These are phyloP conservation scores for Ramaria sp. DNA, from an alignment of 768 basidiomycete genomes.

Conservation along the genomic window DNA sequence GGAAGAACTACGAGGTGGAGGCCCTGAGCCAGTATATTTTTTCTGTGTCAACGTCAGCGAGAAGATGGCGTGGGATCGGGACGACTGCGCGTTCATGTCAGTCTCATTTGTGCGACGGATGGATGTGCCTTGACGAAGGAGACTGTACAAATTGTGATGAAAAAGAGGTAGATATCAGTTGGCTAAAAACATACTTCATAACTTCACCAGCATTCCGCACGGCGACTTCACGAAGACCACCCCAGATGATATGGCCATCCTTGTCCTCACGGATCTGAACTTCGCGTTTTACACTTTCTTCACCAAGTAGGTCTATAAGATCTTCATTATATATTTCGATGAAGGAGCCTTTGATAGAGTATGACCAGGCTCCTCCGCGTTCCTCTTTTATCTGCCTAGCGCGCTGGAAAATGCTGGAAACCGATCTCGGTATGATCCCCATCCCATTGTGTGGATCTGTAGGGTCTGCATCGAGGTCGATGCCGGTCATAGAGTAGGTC, in stretches of 20 bases:
- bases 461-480: slow-evolving; percentile 82
- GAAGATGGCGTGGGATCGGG: slow-evolving; percentile 98
- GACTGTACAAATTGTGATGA: slow-evolving; percentile 31
- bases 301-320: slow-evolving; percentile 79
- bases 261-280: slow-evolving; percentile 97
- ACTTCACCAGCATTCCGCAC: slow-evolving; percentile 83
- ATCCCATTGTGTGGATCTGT: slow-evolving; percentile 73
- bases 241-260: slow-evolving; percentile 94
- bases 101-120: slow-evolving; percentile 94
- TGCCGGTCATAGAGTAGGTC: slow-evolving; percentile 95
- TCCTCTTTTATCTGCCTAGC: slow-evolving; percentile 70
- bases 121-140: slow-evolving; percentile 81
- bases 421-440: slow-evolving; percentile 93
- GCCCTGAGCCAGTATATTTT: slow-evolving; percentile 62
- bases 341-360: slow-evolving; percentile 78
- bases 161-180: slow-evolving; percentile 4
- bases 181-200: slow-evolving; percentile 60
- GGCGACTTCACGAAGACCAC: slow-evolving; percentile 82
- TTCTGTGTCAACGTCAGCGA: slow-evolving; percentile 90
- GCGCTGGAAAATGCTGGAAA: slow-evolving; percentile 75
- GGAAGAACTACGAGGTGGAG: slow-evolving; percentile 65
- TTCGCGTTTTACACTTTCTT: slow-evolving; percentile 41
- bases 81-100: slow-evolving; percentile 97
- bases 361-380: slow-evolving; percentile 67
- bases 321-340: slow-evolving; percentile 99